A percentile compares a stretch with the other conserved stretches of the same genome.
These are phyloP conservation scores for Mariannaea elegans DNA, from an alignment of 2,329 filamentous ascomycete genomes.

Conservation along the genomic window DNA sequence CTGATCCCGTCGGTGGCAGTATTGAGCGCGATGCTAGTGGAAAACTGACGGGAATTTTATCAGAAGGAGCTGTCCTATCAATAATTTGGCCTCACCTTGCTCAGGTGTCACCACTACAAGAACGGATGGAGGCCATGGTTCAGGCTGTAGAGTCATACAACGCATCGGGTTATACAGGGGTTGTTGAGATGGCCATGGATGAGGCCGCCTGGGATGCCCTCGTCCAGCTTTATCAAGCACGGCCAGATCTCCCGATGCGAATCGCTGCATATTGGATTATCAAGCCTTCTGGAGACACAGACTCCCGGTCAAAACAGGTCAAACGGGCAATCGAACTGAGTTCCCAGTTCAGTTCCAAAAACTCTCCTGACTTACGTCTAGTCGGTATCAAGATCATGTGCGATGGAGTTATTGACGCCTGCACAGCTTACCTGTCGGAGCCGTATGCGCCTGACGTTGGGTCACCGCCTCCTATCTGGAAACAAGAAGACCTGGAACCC, in stretches of 20 bases:
- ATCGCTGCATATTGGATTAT: conserved; percentile 57
- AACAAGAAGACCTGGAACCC: conserved; percentile 56
- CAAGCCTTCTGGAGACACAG: conserved; percentile 46
- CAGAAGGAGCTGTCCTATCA: conserved; percentile 58
- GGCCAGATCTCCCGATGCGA: conserved; percentile 46
- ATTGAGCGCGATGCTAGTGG: conserved; percentile 59
- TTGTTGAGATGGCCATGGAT: conserved; percentile 64
- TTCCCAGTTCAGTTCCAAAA: conserved; percentile 31
- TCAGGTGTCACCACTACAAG: conserved; percentile 50
- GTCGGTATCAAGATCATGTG: conserved; percentile 22
- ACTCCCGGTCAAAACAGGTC: conserved; percentile 49
- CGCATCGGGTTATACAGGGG: conserved; percentile 55
- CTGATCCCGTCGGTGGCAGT: conserved; percentile 59
- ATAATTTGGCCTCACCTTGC: conserved; percentile 64
- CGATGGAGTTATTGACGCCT: conserved; percentile 19
- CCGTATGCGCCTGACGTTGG: conserved; percentile 45
- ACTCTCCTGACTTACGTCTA: conserved; percentile 38
- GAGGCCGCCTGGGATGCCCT: conserved; percentile 56
- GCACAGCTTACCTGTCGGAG: conserved; percentile 16
- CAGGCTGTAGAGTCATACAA: conserved; percentile 55
- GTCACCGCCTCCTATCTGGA: conserved; percentile 58
- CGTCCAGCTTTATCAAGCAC: conserved; percentile 45
- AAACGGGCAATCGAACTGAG: conserved; percentile 53
- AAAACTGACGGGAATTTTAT: conserved; percentile 57
- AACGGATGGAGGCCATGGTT: conserved; percentile 51